These are phyloP conservation scores for Fraxinus ornus DNA, from an alignment of 305 asterid genomes.

Conservation along the genomic window DNA sequence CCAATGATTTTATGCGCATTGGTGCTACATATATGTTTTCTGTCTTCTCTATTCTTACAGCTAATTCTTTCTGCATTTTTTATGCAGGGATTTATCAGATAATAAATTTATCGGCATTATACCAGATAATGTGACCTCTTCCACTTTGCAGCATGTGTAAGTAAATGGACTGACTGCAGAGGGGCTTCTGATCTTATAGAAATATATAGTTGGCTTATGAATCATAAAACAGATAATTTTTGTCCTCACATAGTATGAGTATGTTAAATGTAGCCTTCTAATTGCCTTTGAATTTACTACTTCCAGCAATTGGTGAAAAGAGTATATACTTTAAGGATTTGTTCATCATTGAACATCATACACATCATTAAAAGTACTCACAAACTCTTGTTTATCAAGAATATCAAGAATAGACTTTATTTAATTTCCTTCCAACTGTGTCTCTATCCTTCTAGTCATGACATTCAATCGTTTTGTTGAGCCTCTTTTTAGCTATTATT, in stretches of 20 bases:
- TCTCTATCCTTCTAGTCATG: neutral
- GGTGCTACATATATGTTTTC: neutral
- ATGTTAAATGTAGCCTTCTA: neutral
- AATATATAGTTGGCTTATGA: neutral
- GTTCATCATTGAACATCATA: neutral
- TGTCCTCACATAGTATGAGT: neutral
- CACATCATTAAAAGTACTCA: neutral
- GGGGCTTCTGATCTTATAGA: neutral
- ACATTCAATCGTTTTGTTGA: neutral
- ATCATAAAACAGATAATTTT: neutral
- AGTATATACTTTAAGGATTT: neutral
- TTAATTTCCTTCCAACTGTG: neutral
- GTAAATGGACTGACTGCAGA: slow-evolving; percentile 25
- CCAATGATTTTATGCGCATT: neutral
- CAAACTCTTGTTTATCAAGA: neutral
- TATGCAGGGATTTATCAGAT: slow-evolving; percentile 82
- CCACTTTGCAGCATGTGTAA: slow-evolving; percentile 83
- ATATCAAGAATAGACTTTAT: neutral
- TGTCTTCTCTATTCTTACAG: neutral
- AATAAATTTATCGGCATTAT: slow-evolving; percentile 73
- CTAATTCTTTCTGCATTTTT: slow-evolving; percentile 5
- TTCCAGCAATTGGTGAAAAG: neutral
- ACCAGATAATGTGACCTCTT: slow-evolving; percentile 75
- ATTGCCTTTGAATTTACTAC: neutral
- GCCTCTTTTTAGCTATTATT: neutral